Base-by-base conservation (phyloP, 2,329 filamentous ascomycete species). In the Lasiodiplodia theobromae region DNA sequence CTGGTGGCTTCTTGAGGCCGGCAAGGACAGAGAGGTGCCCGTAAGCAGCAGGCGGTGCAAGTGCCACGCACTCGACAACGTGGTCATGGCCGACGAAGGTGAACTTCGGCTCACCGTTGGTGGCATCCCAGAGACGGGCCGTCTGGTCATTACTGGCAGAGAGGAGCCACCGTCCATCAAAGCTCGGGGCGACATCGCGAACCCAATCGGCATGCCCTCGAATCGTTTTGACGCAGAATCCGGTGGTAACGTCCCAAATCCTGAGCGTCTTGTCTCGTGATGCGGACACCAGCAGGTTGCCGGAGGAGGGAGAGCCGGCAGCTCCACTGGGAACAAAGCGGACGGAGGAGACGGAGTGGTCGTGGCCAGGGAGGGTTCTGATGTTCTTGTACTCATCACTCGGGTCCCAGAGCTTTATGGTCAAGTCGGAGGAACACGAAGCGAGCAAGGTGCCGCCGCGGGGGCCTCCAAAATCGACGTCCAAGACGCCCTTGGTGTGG, bases 361-460 rank as follows among this genome's bases (percentile, higher is more conserved):
- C 94, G 80, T 97, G 94, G 6, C 95, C 94, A 0, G 92, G 91
- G 23, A 97, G 84, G 1, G 94, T 97, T 64, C 94, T 88, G 68
- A 97, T 97, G 76, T 97, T 97, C 79, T 97, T 97, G 83, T 97
- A 97, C 69, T 96, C 92, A 77, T 97, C 92, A 53, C 89, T 87
- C 1, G 95, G 94, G 73, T 97, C 93, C 94, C 94, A 98, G 28
- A 97, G 84, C 80, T 97, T 97, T 81, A 97, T 97, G 2, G 93
- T 97, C 54, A 97, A 82, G 79, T 97, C 95, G 60, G 91, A 94
- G 58, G 90, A 94, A 83, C 93, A 97, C 8, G 91, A 94, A 47
- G 91, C 93, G 71, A 97, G 86, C 28, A 97, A 84, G 3, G 91
- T 93, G 38, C 89, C 91, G 52, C 92, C 92, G 75, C 91, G 86